Percentiles rank a stretch among this genome's conserved stretches.
These are phyloP conservation scores for Phaeophleospora eucalypticola DNA, from an alignment of 2,329 filamentous ascomycete genomes.

Conservation along the genomic window DNA sequence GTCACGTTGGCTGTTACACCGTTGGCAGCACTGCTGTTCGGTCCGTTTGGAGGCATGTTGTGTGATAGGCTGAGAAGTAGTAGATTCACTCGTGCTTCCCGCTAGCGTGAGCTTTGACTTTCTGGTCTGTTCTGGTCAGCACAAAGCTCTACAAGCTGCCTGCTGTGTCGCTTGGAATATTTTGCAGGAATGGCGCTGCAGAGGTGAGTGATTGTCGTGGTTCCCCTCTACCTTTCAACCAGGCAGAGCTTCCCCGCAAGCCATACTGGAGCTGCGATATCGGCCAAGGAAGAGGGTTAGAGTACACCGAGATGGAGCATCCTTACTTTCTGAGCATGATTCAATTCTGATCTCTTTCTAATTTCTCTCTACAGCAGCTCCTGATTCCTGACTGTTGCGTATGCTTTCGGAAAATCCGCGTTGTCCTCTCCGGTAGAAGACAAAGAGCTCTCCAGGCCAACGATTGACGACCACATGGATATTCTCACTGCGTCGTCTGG, in stretches of 20 bases:
- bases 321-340: too few species aligned
- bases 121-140: background rate
- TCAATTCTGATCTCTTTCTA: too few species aligned
- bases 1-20: constrained; percentile 3
- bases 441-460: too few species aligned
- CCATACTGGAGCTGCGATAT: background rate
- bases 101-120: background rate
- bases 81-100: background rate
- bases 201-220: background rate
- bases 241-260: background rate
- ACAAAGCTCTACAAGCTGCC: background rate
- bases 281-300: too few species aligned
- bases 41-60: constrained; percentile 1
- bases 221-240: background rate
- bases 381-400: too few species aligned
- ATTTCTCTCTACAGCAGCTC: too few species aligned
- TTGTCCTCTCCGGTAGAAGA: too few species aligned
- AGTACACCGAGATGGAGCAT: too few species aligned
- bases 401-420: too few species aligned
- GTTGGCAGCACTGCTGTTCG: constrained; percentile 2
- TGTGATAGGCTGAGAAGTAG: background rate
- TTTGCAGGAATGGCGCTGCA: background rate
- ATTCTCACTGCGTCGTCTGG: too few species aligned
- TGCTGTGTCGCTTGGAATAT: background rate
- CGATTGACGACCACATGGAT: too few species aligned